phyloP scores from a whole-genome alignment of 371 early-diverging fungal genomes.

The Capillidium heterosporum region DNA sequence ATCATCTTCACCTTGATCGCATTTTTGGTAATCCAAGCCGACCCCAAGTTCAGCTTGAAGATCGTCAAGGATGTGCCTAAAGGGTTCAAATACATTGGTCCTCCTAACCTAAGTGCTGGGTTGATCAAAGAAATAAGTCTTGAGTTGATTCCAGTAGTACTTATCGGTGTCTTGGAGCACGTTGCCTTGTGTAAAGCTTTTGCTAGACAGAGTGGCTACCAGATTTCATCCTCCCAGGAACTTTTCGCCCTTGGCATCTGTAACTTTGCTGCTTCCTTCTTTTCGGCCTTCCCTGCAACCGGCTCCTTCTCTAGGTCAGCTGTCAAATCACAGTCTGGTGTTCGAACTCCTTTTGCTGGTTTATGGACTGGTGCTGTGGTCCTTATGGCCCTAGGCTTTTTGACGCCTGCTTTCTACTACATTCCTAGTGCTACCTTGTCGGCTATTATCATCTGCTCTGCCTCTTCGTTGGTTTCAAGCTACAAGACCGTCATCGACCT shows the following conservation, averaged over 20 bases:
- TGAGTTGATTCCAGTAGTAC: slow-evolving; percentile 35
- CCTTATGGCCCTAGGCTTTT: slow-evolving; percentile 45
- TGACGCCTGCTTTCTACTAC: slow-evolving; percentile 66
- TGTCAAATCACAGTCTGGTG: slow-evolving; percentile 58
- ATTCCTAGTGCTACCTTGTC: slow-evolving; percentile 59
- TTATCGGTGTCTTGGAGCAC: slow-evolving; percentile 65
- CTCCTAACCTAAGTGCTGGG: background rate
- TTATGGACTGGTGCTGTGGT: slow-evolving; percentile 53
- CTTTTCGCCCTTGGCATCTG: slow-evolving; percentile 65
- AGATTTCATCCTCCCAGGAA: slow-evolving; percentile 54
- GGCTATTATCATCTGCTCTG: slow-evolving; percentile 56
- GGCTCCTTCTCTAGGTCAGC: slow-evolving; percentile 77
- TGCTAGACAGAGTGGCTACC: slow-evolving; percentile 33
- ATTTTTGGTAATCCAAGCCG: slow-evolving; percentile 14
- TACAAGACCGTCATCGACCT: slow-evolving; percentile 9
- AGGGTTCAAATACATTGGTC: slow-evolving; percentile 23
- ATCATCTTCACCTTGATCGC: slow-evolving; percentile 26
- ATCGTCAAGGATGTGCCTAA: slow-evolving; percentile 49
- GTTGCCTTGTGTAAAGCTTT: slow-evolving; percentile 67
- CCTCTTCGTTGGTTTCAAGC: slow-evolving; percentile 15
- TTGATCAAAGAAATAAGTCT: slow-evolving; percentile 20
- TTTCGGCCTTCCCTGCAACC: slow-evolving; percentile 64
- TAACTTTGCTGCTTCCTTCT: slow-evolving; percentile 61
- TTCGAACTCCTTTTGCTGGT: slow-evolving; percentile 59
- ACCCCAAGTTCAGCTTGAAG: background rate